Base-by-base conservation (phyloP, 2,329 filamentous ascomycete species). In the Colletotrichum sp. region DNA sequence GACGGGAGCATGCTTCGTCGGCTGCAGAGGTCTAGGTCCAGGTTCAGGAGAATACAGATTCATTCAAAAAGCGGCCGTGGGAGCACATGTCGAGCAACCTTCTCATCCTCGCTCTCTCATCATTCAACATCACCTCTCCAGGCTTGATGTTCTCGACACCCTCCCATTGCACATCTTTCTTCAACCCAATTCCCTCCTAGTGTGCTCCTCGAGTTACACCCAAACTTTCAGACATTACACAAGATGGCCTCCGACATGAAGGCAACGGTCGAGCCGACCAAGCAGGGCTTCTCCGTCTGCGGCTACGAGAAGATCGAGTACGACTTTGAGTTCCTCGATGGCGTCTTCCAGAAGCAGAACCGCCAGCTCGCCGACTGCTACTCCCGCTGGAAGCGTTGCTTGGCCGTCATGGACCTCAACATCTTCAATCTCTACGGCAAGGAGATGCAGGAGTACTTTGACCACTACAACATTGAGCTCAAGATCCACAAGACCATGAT, bases 221-320 rank as follows among this genome's bases (percentile, higher is more conserved):
- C 32, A 32, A 43, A 16, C 21, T 16, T 30, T 15, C 30, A 36
- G n/a, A 26, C 21, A 32, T 34, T 18, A 43, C 6, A 18, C 56
- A 87, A 78, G 77, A 94, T 94, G 93, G 73, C 73, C 28, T 94
- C 93, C 81, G 92, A 94, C 82, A 89, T 93, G 82, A 93, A 91
- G 80, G 93, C 93, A 73, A 89, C 89, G 69, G 92, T 94, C 78
- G 84, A 87, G 76, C 90, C 93, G 84, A 94, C 91, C 77, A 84
- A 88, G 79, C 86, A 88, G 76, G 93, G 93, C 48, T 94, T 94
- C 84, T 91, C 93, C 78, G 93, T 94, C 76, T 91, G 92, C 79
- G 93, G 93, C 28, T 94, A 94, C 79, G 93, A 95, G 87, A 94
- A 94, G 87, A 94, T 94, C 81, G 91, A 93, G 80, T 94, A 94